Evolutionary conservation across 352 stramenopile species (phyloP), one percentile per base, ranked within the genome.

Genomic region (Phytophthora ramorum): DNA sequence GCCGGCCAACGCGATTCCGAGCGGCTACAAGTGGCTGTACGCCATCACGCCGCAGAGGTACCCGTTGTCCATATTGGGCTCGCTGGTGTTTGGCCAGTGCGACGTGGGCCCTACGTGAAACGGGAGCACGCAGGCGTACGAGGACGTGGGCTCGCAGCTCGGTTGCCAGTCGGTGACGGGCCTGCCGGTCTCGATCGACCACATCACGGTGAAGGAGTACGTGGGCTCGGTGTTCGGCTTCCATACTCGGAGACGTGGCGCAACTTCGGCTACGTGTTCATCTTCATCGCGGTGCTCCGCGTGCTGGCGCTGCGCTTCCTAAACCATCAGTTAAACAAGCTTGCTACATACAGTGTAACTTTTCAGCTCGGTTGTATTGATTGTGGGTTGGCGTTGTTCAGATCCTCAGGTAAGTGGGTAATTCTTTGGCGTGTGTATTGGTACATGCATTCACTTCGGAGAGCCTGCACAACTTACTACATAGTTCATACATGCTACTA

Each of bases 231-330:
- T 73, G 22, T 73, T 66, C 41, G 48, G 48, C n/a, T n/a, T n/a
- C n/a, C 20, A 59, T 65, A 66, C 35, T 44, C 47, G 19, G 58
- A 69, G 85, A 67, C 78, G 69, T 71, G 71, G 75, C 17, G 24
- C 9, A 49, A 71, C 62, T 76, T 78, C 52, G 58, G 64, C 43
- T 63, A 76, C 46, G 57, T 70, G 14, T 52, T 78, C 12, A 51
- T 68, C 14, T 66, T 34, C 34, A 40, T 40, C 34, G 34, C 3
- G 8, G 13, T 40, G 9, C 16, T 40, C 13, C 34, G 34, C 8
- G 8, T 40, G 34, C 34, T 40, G 34, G 34, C 34, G 34, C 34
- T 40, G 1, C 34, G 34, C 2, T 40, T n/a, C 34, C 9, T 40
- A 6, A 40, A 40, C 7, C 34, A 40, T 10, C 34, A 40, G 34